phyloP scores from a whole-genome alignment of 202 grass and related monocot species.

The Bolboschoenoplectus hybrid region DNA sequence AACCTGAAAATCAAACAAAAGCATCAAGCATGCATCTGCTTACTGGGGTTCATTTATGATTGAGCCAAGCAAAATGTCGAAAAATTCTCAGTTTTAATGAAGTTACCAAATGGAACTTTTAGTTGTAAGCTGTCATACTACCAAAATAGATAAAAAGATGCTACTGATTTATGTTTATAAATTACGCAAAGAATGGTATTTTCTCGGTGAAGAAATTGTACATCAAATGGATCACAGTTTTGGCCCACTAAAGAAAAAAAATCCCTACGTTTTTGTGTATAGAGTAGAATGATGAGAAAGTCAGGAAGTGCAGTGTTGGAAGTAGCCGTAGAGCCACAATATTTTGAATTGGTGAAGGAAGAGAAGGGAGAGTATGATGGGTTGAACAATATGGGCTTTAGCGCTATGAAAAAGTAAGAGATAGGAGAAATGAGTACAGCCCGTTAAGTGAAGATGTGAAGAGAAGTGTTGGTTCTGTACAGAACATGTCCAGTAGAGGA shows the following conservation, averaged over 20 bases:
- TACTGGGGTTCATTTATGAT: neutral
- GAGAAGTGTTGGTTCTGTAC: no score
- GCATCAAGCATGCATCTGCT: neutral
- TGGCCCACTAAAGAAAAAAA: neutral
- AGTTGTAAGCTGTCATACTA: slow-evolving; percentile 3
- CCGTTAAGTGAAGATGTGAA: no score
- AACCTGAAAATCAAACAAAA: neutral
- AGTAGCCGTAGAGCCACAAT: no score
- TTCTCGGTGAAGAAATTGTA: slow-evolving; percentile 11
- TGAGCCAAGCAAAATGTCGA: neutral
- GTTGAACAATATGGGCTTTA: no score
- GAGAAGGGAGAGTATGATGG: no score
- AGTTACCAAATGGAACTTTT: neutral
- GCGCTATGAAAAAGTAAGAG: no score
- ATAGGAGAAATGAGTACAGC: no score
- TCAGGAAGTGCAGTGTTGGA: no score
- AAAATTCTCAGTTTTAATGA: neutral
- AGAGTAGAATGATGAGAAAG: neutral
- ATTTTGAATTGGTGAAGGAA: no score
- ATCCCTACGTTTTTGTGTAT: no score
- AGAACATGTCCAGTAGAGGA: no score
- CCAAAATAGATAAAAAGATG: neutral
- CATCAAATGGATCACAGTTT: neutral
- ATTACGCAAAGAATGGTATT: slow-evolving; percentile 29
- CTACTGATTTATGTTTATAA: neutral